Percentiles rank a stretch among this genome's conserved stretches.
phyloP scores from a whole-genome alignment of 2,329 filamentous ascomycete genomes.

The Verticillium nonalfalfae region DNA sequence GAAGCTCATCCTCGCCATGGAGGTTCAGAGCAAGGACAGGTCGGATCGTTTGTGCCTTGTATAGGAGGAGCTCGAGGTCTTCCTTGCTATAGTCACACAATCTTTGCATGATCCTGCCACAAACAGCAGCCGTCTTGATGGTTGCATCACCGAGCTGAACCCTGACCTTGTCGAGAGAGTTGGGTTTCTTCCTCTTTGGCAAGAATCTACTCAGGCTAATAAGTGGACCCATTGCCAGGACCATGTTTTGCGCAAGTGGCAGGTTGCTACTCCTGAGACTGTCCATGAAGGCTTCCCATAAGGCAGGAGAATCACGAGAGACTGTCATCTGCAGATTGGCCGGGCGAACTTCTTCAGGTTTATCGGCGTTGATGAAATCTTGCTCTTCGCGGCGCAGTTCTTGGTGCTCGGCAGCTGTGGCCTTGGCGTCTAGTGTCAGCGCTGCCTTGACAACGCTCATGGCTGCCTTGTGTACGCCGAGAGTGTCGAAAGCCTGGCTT shows the following conservation, averaged over 20 bases:
- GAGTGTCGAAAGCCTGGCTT: constrained; percentile 26
- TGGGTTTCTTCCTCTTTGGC: constrained; percentile 38
- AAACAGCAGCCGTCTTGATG: constrained; percentile 43
- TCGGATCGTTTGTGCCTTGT: constrained; percentile 60
- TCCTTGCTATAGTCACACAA: constrained; percentile 68
- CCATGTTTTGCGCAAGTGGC: constrained; percentile 67
- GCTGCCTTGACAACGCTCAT: constrained; percentile 46
- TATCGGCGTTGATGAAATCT: constrained; percentile 52
- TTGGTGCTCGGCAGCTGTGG: constrained; percentile 30
- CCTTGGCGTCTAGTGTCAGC: constrained; percentile 36
- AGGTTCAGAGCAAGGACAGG: constrained; percentile 75
- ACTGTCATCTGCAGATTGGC: not conserved
- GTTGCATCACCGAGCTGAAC: constrained; percentile 75
- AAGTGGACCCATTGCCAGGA: constrained; percentile 64
- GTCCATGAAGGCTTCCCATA: constrained; percentile 73
- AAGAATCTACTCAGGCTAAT: constrained; percentile 71
- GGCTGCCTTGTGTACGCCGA: constrained; percentile 41
- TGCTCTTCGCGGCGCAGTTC: constrained; percentile 10
- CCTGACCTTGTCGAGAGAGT: constrained; percentile 38
- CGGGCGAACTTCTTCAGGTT: constrained; percentile 16
- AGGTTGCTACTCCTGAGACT: constrained; percentile 60
- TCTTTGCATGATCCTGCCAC: constrained; percentile 70
- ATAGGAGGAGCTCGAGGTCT: constrained; percentile 65
- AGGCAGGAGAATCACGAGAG: constrained; percentile 60
- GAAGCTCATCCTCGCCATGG: constrained; percentile 72